These are phyloP conservation scores for Poa annua DNA, from an alignment of 176 grass and related monocot species.

Conservation along the genomic window DNA sequence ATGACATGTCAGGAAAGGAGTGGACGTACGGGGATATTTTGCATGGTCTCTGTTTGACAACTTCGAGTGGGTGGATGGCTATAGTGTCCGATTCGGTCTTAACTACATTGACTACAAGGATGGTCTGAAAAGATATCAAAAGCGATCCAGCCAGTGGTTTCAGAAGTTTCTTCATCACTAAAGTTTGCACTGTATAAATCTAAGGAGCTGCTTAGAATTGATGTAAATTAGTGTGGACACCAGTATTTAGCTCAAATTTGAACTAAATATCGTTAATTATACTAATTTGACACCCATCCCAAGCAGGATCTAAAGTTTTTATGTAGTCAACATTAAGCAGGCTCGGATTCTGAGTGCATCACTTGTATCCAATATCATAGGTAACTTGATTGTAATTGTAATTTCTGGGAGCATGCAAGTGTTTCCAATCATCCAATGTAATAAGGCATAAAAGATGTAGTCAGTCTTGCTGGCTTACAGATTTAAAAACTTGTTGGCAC, in stretches of 20 bases:
- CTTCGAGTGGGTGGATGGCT: slow-evolving; percentile 88
- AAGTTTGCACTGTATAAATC: neutral
- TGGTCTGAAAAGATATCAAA: slow-evolving; percentile 79
- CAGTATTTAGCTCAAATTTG: too few relatives aligned
- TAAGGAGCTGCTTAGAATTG: too few relatives aligned
- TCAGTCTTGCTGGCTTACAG: neutral
- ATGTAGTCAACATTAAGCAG: neutral
- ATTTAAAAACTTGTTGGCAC: neutral
- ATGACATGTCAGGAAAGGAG: slow-evolving; percentile 60
- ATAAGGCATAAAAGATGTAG: neutral
- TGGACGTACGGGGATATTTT: slow-evolving; percentile 72
- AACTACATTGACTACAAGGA: slow-evolving; percentile 76
- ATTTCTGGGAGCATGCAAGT: slow-evolving; percentile 4
- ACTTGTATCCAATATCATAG: neutral
- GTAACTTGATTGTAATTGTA: neutral
- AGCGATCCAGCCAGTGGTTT: slow-evolving; percentile 74
- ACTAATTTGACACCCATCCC: too few relatives aligned
- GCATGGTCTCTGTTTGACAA: slow-evolving; percentile 90
- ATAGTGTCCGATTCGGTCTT: slow-evolving; percentile 78
- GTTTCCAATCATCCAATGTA: neutral
- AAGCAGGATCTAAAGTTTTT: too few relatives aligned
- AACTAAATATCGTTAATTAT: too few relatives aligned
- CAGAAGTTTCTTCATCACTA: slow-evolving; percentile 57
- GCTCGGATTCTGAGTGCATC: neutral
- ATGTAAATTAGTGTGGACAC: too few relatives aligned